phyloP scores from a whole-genome alignment of 2,329 filamentous ascomycete genomes.

The Cladosporium halotolerans region DNA sequence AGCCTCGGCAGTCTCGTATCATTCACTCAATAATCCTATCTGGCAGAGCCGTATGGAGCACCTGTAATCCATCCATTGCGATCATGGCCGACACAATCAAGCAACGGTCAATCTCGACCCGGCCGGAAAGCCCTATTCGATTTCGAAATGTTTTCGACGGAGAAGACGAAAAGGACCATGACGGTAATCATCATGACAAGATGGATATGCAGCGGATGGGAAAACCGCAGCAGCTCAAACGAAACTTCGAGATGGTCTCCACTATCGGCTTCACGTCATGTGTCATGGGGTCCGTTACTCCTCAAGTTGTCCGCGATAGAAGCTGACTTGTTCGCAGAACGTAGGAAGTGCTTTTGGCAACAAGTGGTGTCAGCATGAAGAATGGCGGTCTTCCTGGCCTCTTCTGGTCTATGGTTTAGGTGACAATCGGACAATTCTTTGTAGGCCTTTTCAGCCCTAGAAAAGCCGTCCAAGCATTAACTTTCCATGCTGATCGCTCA shows the following conservation, averaged over 20 bases:
- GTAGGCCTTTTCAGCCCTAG: neutral
- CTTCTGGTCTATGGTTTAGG: constrained; percentile 7
- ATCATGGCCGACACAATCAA: too few relatives aligned
- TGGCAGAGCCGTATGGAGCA: too few relatives aligned
- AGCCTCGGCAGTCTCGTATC: too few relatives aligned
- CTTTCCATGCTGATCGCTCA: neutral
- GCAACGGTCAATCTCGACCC: too few relatives aligned
- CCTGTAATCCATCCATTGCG: too few relatives aligned
- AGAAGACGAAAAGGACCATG: neutral
- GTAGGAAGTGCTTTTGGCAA: constrained; percentile 9
- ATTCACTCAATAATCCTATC: too few relatives aligned
- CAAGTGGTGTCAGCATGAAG: constrained; percentile 3
- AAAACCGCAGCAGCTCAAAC: neutral
- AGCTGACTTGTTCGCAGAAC: neutral
- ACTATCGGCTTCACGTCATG: constrained; percentile 3
- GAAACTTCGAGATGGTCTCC: constrained; percentile 3
- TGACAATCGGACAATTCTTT: neutral
- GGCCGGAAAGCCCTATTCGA: too few relatives aligned
- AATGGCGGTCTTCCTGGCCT: constrained; percentile 9
- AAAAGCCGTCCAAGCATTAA: neutral
- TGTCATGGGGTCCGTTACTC: constrained; percentile 3
- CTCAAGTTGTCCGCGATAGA: neutral
- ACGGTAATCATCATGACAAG: neutral
- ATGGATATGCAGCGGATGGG: constrained; percentile 7
- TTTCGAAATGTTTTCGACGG: neutral